Percentiles rank a stretch among this genome's conserved stretches.
Conservation (phyloP, 352 stramenopile genomes). For the Lagenidium sp. region DNA sequence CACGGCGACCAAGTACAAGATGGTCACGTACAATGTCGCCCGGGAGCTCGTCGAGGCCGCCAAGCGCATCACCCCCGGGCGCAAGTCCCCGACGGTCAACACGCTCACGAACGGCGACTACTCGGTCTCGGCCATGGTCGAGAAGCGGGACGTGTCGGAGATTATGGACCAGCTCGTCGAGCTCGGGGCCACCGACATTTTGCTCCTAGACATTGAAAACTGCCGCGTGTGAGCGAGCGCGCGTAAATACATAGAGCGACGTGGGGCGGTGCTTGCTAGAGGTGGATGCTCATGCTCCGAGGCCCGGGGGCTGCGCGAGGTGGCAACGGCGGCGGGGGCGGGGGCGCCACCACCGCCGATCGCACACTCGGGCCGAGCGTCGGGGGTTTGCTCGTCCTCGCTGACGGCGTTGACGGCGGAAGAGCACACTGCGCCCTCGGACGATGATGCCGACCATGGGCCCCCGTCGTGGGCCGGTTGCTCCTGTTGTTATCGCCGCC, state of each 20-base stretch:
- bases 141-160: slow-evolving; percentile 82
- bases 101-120: slow-evolving; percentile 79
- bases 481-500: not conserved
- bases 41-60: slow-evolving; percentile 84
- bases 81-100: slow-evolving; percentile 92
- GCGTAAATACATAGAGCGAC: too few relatives aligned
- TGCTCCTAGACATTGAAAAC: slow-evolving; percentile 95
- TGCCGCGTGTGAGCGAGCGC: slow-evolving; percentile 82
- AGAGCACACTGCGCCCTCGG: too few relatives aligned
- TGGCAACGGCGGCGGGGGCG: slow-evolving; percentile 1
- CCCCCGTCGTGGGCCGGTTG: slow-evolving; percentile 2
- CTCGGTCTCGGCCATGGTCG: slow-evolving; percentile 90
- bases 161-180: slow-evolving; percentile 96
- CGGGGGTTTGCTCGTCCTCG: slow-evolving; percentile 4
- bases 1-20: slow-evolving; percentile 95
- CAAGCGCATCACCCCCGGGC: slow-evolving; percentile 90
- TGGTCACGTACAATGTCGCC: slow-evolving; percentile 97
- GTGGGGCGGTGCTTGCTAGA: too few relatives aligned
- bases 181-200: slow-evolving; percentile 95
- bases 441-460: too few relatives aligned
- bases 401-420: not conserved
- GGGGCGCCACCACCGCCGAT: not conserved
- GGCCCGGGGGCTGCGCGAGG: too few relatives aligned
- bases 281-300: slow-evolving; percentile 6
- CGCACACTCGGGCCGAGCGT: not conserved